Base-by-base conservation (phyloP, 2,329 filamentous ascomycete species). In the Botrytis deweyae region DNA sequence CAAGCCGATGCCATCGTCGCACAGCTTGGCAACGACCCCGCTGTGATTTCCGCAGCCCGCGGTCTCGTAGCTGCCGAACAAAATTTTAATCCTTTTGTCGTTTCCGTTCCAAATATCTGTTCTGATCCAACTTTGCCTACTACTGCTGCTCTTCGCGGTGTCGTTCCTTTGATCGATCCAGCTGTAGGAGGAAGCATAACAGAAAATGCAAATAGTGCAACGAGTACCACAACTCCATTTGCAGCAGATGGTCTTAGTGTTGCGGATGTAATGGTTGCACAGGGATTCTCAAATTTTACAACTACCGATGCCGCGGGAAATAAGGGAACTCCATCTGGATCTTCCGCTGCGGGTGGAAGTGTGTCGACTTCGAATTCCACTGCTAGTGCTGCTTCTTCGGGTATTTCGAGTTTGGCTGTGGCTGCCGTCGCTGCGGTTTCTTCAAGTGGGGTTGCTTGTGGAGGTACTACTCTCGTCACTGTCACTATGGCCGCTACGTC, bases 71-170 rank as follows among this genome's bases (percentile, higher is more conserved):
- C 88, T 40, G 90, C 90, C 6, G 90, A 92, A 85, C 90, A 91
- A 82, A 92, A 93, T 86, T 91, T 91, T 84, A 92, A 92, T 84
- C 89, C 89, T 70, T 92, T 89, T 77, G 87, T 82, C 73, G 86
- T 87, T 75, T 84, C 83, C 78, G 85, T 89, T 49, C 90, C 88
- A 29, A 88, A 86, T 75, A 87, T 93, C 80, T 93, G 91, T 82
- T 86, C 84, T 55, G 89, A 93, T 76, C 83, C 89, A 2, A 83
- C 85, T 40, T 87, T 93, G 3, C 91, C 91, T 18, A 87, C 84
- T 46, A 91, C 88, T 12, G 82, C 82, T 38, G 85, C 85, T 72
- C 88, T 93, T 46, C 86, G 91, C 62, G 91, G 91, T 75, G 89
- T 93, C 73, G 85, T 91, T 6, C 90, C 91, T 40, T 84, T 91